These are phyloP conservation scores for Tetrapisispora nanseiensis DNA, from an alignment of 805 yeast genomes.

Conservation along the genomic window DNA sequence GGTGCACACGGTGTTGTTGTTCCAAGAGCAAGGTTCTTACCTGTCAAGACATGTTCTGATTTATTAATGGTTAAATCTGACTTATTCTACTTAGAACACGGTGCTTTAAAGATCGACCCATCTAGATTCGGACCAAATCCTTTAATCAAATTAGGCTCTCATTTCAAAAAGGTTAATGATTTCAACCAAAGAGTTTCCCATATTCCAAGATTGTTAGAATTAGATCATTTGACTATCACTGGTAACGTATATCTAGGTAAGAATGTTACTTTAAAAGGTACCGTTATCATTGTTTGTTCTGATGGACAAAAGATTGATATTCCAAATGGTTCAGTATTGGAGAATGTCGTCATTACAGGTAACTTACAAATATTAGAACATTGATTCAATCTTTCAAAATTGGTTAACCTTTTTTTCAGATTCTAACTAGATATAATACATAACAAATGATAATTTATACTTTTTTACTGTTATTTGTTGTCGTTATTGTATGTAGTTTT, in stretches of 20 bases:
- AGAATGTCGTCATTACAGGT: conserved; percentile 96
- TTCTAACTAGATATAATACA: no score
- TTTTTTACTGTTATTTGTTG: no score
- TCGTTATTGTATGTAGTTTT: no score
- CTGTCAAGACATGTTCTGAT: conserved; percentile 96
- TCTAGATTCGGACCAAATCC: conserved; percentile 87
- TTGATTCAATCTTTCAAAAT: conserved; percentile 6
- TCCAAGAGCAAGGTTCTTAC: conserved; percentile 95
- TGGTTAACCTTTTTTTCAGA: no score
- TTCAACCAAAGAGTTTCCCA: conserved; percentile 73
- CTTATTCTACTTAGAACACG: conserved; percentile 82
- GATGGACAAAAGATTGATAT: conserved; percentile 95
- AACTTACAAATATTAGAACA: conserved; percentile 63
- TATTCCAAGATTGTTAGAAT: conserved; percentile 91
- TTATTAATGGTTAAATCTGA: conserved; percentile 90
- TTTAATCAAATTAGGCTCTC: conserved; percentile 89
- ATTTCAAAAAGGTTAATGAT: conserved; percentile 88
- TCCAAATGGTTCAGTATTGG: conserved; percentile 91
- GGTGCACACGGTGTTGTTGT: conserved; percentile 97
- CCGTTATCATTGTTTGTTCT: conserved; percentile 93
- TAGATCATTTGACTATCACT: conserved; percentile 94
- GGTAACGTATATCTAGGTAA: conserved; percentile 92
- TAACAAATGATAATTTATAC: no score
- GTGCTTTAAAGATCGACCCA: conserved; percentile 76
- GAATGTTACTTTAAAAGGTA: conserved; percentile 85